These are phyloP conservation scores for Cenchrus purpureus DNA, from an alignment of 176 grass and related monocot genomes.

Conservation along the genomic window DNA sequence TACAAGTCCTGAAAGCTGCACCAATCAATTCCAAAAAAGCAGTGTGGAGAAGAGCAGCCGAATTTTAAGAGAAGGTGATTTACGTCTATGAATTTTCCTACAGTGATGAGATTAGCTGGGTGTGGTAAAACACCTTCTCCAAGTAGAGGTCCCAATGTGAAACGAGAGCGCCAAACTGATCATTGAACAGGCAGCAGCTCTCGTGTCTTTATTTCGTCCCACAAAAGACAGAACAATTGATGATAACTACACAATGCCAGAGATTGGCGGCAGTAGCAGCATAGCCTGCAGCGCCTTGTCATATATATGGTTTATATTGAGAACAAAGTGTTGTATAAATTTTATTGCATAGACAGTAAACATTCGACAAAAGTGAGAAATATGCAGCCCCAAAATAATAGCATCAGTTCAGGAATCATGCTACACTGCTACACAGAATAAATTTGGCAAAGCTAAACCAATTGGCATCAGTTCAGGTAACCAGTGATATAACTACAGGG, in stretches of 20 bases:
- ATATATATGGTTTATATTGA: constrained; percentile 43
- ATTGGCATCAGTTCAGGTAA: no score
- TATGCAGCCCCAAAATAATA: no score
- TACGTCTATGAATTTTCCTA: constrained; percentile 43
- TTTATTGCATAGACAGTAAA: no score
- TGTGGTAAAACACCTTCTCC: constrained; percentile 78
- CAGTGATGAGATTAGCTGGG: constrained; percentile 79
- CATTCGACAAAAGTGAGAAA: no score
- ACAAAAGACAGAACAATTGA: constrained; percentile 27
- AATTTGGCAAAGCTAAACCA: no score
- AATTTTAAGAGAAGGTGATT: constrained; percentile 72
- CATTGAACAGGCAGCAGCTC: constrained; percentile 39
- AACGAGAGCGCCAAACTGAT: constrained; percentile 54
- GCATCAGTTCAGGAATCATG: no score
- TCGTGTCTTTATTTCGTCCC: constrained; percentile 37
- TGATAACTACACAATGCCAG: constrained; percentile 36
- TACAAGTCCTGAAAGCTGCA: constrained; percentile 63
- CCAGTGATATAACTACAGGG: no score
- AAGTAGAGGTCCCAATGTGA: constrained; percentile 55
- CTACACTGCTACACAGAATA: no score
- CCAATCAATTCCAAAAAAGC: constrained; percentile 58
- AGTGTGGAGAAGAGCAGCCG: constrained; percentile 54
- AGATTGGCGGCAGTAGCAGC: constrained; percentile 26
- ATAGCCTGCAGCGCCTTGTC: constrained; percentile 30
- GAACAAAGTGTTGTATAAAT: constrained; percentile 50